phyloP scores from a whole-genome alignment of 148 eudicot species.

The Selenicereus undatus region DNA sequence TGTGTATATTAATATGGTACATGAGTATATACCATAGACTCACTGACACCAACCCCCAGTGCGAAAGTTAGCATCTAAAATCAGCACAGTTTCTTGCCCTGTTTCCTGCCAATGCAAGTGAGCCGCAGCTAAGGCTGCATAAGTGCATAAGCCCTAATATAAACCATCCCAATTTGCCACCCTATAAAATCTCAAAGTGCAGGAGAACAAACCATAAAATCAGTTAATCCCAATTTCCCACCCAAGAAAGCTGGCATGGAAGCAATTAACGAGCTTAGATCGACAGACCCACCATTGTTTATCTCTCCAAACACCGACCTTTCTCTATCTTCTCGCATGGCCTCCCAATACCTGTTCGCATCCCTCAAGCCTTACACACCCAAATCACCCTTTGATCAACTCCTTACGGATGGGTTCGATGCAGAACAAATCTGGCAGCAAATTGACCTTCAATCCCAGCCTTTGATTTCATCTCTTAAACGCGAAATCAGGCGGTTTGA shows the following conservation, averaged over 20 bases:
- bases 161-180: too few relatives aligned
- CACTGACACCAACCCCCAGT: too few relatives aligned
- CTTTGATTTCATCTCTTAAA: slow-evolving; percentile 44
- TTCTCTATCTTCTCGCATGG: slow-evolving; percentile 47
- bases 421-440: slow-evolving; percentile 97
- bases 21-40: too few relatives aligned
- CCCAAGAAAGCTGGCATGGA: slow-evolving; percentile 23
- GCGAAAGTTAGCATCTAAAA: too few relatives aligned
- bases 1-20: too few relatives aligned
- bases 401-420: slow-evolving; percentile 66
- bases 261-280: slow-evolving; percentile 53
- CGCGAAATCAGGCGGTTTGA: slow-evolving; percentile 56
- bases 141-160: too few relatives aligned
- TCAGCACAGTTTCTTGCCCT: too few relatives aligned
- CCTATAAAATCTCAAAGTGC: background rate
- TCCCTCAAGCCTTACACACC: slow-evolving; percentile 59
- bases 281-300: slow-evolving; percentile 59
- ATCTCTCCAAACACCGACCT: slow-evolving; percentile 56
- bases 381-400: slow-evolving; percentile 57
- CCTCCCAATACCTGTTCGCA: slow-evolving; percentile 48
- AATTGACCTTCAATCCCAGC: slow-evolving; percentile 70
- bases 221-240: too few relatives aligned
- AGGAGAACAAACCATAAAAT: background rate
- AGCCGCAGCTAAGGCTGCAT: too few relatives aligned
- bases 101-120: too few relatives aligned